These are phyloP conservation scores for Monosporascus sp. DNA, from an alignment of 2,329 filamentous ascomycete genomes.

Conservation along the genomic window DNA sequence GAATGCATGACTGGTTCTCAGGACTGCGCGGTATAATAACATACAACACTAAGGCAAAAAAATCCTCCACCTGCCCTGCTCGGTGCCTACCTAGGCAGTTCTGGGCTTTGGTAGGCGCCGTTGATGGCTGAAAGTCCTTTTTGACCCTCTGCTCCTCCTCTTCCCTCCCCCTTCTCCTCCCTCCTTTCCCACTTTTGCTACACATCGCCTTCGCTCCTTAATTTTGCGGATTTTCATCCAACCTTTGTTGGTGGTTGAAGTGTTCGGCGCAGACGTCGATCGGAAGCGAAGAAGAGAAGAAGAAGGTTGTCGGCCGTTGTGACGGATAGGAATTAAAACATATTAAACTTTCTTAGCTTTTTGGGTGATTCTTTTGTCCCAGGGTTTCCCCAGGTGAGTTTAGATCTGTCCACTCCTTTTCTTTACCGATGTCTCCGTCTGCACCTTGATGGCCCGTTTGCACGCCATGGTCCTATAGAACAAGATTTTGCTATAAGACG, in stretches of 20 bases:
- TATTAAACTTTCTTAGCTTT: conserved; percentile 5
- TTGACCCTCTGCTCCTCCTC: conserved; percentile 9
- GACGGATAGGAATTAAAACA: conserved; percentile 3
- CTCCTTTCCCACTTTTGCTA: conserved; percentile 3
- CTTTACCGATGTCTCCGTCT: background rate
- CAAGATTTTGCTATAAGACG: background rate
- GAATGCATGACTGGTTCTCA: background rate
- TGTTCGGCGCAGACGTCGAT: conserved; percentile 20
- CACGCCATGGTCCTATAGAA: background rate
- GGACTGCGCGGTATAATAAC: too few relatives aligned
- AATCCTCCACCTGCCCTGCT: background rate
- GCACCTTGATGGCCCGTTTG: background rate
- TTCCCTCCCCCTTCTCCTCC: conserved; percentile 2
- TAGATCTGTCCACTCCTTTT: background rate
- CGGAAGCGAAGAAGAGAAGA: conserved; percentile 14
- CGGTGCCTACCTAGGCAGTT: background rate
- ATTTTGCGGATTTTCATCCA: conserved; percentile 2
- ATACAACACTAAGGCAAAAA: background rate
- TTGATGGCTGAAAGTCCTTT: background rate
- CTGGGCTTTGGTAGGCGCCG: background rate
- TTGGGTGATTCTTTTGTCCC: conserved; percentile 3
- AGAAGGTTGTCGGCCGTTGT: conserved; percentile 13
- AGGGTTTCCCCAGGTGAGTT: conserved; percentile 12
- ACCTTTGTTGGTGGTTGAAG: conserved; percentile 19
- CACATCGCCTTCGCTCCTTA: background rate